These are phyloP conservation scores for Xylaria sp. DNA, from an alignment of 2,329 filamentous ascomycete genomes.

Conservation along the genomic window DNA sequence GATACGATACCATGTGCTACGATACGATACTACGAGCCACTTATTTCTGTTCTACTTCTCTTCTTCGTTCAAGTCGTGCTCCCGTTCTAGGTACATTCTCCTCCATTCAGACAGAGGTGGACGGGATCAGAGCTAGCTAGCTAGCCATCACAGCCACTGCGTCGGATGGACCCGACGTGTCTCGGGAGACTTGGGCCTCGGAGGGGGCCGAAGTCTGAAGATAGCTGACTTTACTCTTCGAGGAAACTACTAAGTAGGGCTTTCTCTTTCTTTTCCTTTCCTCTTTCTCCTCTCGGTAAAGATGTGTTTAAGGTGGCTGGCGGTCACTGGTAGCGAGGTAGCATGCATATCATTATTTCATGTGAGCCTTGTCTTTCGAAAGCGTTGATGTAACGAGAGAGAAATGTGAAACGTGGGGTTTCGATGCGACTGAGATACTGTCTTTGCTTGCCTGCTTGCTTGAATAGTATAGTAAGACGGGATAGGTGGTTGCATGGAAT, in stretches of 20 bases:
- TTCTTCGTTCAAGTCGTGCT: background rate
- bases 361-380: background rate
- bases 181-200: background rate
- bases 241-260: background rate
- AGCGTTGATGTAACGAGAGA: background rate
- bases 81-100: background rate
- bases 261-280: background rate
- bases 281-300: background rate
- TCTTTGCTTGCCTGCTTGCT: background rate
- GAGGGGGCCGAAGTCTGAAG: background rate
- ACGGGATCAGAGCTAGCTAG: background rate
- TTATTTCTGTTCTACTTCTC: background rate
- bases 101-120: background rate
- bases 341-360: background rate
- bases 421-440: background rate
- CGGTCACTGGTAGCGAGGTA: background rate
- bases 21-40: background rate
- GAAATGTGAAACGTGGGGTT: background rate
- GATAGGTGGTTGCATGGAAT: background rate
- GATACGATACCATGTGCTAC: constrained; percentile 11
- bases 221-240: background rate
- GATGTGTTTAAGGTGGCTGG: background rate
- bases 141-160: background rate
- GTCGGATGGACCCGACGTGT: constrained; percentile 10
- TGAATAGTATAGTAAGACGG: background rate